Conservation (phyloP, 78 protist genomes). For the Carpediemonas membranifera region DNA sequence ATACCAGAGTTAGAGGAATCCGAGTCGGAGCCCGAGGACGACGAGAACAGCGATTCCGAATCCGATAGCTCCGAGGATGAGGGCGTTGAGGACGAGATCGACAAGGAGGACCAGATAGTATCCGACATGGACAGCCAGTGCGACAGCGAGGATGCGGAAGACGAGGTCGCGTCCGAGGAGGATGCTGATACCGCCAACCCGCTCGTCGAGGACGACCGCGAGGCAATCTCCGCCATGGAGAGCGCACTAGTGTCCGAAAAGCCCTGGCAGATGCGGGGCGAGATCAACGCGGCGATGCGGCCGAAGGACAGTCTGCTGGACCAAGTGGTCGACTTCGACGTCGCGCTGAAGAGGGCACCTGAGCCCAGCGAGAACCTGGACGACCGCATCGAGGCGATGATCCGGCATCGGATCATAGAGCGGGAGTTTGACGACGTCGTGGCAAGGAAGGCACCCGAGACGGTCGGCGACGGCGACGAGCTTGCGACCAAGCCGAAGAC, state of each 20-base stretch:
- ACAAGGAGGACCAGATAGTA: too few relatives aligned
- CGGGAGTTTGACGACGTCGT: background rate
- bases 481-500: background rate
- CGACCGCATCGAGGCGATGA: constrained; percentile 30
- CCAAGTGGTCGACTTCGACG: constrained; percentile 40
- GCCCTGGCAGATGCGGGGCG: constrained; percentile 11
- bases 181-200: too few relatives aligned
- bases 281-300: constrained; percentile 31
- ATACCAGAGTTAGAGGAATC: too few relatives aligned
- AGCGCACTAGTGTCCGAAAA: background rate
- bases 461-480: background rate
- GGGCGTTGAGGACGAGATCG: too few relatives aligned
- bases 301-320: constrained; percentile 37
- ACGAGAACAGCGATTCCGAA: too few relatives aligned
- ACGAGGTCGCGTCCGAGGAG: too few relatives aligned
- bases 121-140: too few relatives aligned
- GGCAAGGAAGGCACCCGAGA: background rate
- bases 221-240: background rate
- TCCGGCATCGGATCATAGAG: constrained; percentile 37
- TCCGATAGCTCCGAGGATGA: too few relatives aligned
- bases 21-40: too few relatives aligned
- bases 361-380: constrained; percentile 28
- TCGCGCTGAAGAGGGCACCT: constrained; percentile 30
- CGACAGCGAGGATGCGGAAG: too few relatives aligned
- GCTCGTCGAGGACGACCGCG: too few relatives aligned